Evolutionary conservation across 257 asterid genomes (phyloP).

Genomic region (Lycium barbarum): DNA sequence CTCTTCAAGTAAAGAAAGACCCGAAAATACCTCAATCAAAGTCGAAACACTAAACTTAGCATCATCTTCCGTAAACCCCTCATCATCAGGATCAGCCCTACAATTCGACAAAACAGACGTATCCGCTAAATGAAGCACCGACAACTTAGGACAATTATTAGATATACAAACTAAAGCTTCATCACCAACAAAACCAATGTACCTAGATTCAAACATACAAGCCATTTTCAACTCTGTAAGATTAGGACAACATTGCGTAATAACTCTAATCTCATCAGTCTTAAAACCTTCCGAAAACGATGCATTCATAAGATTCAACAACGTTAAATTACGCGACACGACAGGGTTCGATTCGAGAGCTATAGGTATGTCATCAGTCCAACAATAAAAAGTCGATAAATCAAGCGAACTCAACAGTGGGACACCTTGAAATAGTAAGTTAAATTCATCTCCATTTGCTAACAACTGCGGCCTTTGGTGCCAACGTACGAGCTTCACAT

Average conservation of each 20-base stretch:
- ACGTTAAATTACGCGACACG: constrained; percentile 49
- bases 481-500: constrained; percentile 81
- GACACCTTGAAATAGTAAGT: constrained; percentile 47
- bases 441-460: constrained; percentile 69
- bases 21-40: constrained; percentile 78
- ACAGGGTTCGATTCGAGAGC: constrained; percentile 54
- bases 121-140: constrained; percentile 77
- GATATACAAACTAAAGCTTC: constrained; percentile 64
- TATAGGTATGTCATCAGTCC: constrained; percentile 85
- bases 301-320: constrained; percentile 70
- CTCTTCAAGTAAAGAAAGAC: constrained; percentile 72
- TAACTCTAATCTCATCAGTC: constrained; percentile 63
- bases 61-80: constrained; percentile 62
- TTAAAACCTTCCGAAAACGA: constrained; percentile 83
- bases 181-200: constrained; percentile 70
- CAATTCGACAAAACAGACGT: constrained; percentile 53
- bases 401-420: constrained; percentile 49
- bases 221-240: constrained; percentile 61
- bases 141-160: constrained; percentile 61
- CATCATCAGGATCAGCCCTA: constrained; percentile 60
- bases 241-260: constrained; percentile 69
- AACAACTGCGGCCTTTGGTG: constrained; percentile 77
- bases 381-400: constrained; percentile 76
- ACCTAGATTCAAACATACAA: constrained; percentile 84
- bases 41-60: constrained; percentile 57